These are phyloP conservation scores for Amanita pseudoporphyria DNA, from an alignment of 768 basidiomycete genomes.

Conservation along the genomic window DNA sequence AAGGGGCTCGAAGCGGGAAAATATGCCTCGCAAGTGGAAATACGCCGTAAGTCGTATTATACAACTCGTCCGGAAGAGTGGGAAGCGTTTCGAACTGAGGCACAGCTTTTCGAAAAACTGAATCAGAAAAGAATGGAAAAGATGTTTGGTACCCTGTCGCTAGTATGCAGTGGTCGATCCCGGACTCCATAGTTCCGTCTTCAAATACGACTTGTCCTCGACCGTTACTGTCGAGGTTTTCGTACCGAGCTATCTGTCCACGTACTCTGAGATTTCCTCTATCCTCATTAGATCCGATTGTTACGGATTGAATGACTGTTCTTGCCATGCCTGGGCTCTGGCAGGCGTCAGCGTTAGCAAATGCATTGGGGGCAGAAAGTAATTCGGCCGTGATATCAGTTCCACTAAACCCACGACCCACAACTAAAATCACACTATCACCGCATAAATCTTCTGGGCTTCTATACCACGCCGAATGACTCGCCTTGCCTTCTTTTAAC, in stretches of 20 bases:
- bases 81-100: slow-evolving; percentile 36
- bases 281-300: slow-evolving; percentile 23
- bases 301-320: slow-evolving; percentile 48
- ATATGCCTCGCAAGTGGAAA: slow-evolving; percentile 67
- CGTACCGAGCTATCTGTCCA: slow-evolving; percentile 28
- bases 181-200: slow-evolving; percentile 45
- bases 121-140: slow-evolving; percentile 51
- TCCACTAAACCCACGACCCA: too few relatives aligned
- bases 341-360: too few relatives aligned
- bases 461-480: too few relatives aligned
- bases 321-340: too few relatives aligned
- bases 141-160: slow-evolving; percentile 68
- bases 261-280: slow-evolving; percentile 28
- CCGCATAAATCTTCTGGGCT: too few relatives aligned
- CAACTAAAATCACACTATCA: too few relatives aligned
- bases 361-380: too few relatives aligned
- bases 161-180: slow-evolving; percentile 55
- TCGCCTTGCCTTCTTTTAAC: slow-evolving; percentile 40
- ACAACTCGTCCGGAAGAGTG: too few relatives aligned
- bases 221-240: slow-evolving; percentile 21
- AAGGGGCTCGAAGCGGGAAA: too few relatives aligned
- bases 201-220: neutral
- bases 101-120: slow-evolving; percentile 21
- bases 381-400: too few relatives aligned
- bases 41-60: slow-evolving; percentile 57